Evolutionary conservation across 2,329 filamentous ascomycete species (phyloP).

Genomic region (Atkinsonella texensis): DNA sequence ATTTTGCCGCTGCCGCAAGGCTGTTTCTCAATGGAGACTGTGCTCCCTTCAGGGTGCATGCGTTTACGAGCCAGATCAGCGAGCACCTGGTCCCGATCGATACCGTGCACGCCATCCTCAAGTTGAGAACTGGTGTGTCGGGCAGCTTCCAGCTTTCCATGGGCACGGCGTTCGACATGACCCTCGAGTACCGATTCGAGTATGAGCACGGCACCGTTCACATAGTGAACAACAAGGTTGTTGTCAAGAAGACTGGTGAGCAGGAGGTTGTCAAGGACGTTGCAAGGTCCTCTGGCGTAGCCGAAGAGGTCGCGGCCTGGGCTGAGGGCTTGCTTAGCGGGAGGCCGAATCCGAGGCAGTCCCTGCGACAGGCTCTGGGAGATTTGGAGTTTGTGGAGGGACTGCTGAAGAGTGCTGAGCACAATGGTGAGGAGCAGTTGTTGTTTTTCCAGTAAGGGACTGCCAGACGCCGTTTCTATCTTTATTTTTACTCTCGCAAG

Average conservation of each 20-base stretch:
- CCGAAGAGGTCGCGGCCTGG: slow-evolving; percentile 49
- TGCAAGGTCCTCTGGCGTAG: slow-evolving; percentile 39
- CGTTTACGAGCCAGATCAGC: slow-evolving; percentile 42
- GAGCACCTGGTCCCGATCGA: slow-evolving; percentile 52
- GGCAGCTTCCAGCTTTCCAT: slow-evolving; percentile 47
- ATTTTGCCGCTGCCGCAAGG: slow-evolving; percentile 54
- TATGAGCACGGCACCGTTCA: slow-evolving; percentile 44
- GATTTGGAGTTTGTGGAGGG: slow-evolving; percentile 48
- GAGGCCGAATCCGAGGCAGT: slow-evolving; percentile 36
- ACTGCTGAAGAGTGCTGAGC: slow-evolving; percentile 36
- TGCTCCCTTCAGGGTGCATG: slow-evolving; percentile 31
- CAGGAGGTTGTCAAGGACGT: slow-evolving; percentile 26
- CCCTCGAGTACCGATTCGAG: slow-evolving; percentile 42
- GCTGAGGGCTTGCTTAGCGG: slow-evolving; percentile 38
- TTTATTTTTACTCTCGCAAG: too few species aligned
- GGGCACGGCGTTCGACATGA: slow-evolving; percentile 36
- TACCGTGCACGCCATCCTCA: slow-evolving; percentile 48
- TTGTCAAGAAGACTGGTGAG: slow-evolving; percentile 20
- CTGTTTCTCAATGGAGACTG: slow-evolving; percentile 34
- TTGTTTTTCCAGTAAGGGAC: background rate
- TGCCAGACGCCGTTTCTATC: background rate
- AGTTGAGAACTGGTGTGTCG: slow-evolving; percentile 38
- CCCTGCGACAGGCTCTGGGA: slow-evolving; percentile 43
- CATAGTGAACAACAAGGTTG: slow-evolving; percentile 31
- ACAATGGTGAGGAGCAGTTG: slow-evolving; percentile 4